phyloP scores from a whole-genome alignment of 768 basidiomycete genomes.

The Lactarius tabidus region DNA sequence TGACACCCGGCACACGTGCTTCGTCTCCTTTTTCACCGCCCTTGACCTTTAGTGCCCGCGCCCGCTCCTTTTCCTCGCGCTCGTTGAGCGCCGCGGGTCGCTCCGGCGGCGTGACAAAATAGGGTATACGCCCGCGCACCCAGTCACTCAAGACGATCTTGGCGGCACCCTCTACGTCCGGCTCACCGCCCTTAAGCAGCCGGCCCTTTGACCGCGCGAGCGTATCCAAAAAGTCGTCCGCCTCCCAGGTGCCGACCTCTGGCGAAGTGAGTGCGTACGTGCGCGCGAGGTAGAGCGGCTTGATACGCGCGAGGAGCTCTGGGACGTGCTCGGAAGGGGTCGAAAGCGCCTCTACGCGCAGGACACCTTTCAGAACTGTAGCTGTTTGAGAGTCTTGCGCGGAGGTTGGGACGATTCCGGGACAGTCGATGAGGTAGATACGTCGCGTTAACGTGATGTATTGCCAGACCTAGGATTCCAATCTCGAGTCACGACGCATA shows the following conservation, averaged over 20 bases:
- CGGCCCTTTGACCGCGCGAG: slow-evolving; percentile 91
- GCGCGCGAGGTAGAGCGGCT: slow-evolving; percentile 85
- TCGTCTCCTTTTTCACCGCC: slow-evolving; percentile 31
- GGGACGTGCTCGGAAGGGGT: slow-evolving; percentile 92
- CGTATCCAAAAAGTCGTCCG: slow-evolving; percentile 76
- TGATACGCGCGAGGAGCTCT: slow-evolving; percentile 82
- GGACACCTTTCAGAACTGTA: slow-evolving; percentile 93
- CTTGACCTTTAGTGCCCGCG: slow-evolving; percentile 44
- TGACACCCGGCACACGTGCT: slow-evolving; percentile 55
- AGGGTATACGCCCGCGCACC: slow-evolving; percentile 96
- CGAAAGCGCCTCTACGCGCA: slow-evolving; percentile 91
- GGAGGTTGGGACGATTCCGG: slow-evolving; percentile 94
- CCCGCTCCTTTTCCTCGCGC: slow-evolving; percentile 44
- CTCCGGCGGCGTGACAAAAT: slow-evolving; percentile 91
- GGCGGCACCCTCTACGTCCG: slow-evolving; percentile 86
- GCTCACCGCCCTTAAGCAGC: slow-evolving; percentile 90
- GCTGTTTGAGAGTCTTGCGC: slow-evolving; percentile 85
- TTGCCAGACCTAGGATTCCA: slow-evolving; percentile 74
- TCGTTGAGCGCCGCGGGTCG: slow-evolving; percentile 65
- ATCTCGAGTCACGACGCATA: background rate
- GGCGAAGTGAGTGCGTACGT: slow-evolving; percentile 73
- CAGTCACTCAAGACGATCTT: slow-evolving; percentile 96
- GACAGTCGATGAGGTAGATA: slow-evolving; percentile 99
- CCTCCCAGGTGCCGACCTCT: slow-evolving; percentile 54
- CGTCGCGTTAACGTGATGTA: slow-evolving; percentile 95